Evolutionary conservation across 176 grass and related monocot species (phyloP).

Genomic region (Olyra latifolia): DNA sequence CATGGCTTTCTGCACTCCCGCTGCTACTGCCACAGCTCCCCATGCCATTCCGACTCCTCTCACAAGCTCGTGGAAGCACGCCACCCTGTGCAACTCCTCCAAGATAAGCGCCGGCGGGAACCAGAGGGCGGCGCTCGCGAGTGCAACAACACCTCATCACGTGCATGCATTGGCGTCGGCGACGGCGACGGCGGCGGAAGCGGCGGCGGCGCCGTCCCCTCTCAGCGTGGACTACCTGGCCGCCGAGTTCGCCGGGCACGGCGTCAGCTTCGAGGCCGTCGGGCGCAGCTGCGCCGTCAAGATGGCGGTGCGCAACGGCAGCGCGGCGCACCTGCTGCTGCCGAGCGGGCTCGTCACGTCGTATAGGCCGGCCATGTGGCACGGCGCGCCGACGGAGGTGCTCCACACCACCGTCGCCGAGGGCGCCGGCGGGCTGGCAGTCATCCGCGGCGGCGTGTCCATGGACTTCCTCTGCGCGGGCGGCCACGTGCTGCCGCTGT

Average conservation of each 20-base stretch:
- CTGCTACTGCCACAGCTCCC: conserved; percentile 24
- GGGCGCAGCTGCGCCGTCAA: conserved; percentile 58
- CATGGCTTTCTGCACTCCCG: conserved; percentile 39
- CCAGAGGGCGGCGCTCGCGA: neutral
- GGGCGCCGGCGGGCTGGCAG: conserved; percentile 14
- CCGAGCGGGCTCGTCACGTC: conserved; percentile 82
- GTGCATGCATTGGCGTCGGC: conserved; percentile 26
- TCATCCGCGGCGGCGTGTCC: conserved; percentile 61
- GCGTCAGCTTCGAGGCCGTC: conserved; percentile 66
- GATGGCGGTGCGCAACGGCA: conserved; percentile 67
- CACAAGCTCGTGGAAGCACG: conserved; percentile 30
- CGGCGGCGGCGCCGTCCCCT: neutral
- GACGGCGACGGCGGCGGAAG: neutral
- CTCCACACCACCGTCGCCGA: conserved; percentile 65
- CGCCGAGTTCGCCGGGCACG: conserved; percentile 73
- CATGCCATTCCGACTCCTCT: conserved; percentile 15
- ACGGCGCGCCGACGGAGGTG: conserved; percentile 57
- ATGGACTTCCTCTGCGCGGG: conserved; percentile 45
- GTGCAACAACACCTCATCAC: neutral
- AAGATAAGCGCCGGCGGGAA: neutral
- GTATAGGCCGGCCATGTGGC: conserved; percentile 88
- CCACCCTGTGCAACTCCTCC: conserved; percentile 11
- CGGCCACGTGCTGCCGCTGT: neutral
- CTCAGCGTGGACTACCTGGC: conserved; percentile 69
- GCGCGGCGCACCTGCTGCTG: conserved; percentile 67